These are phyloP conservation scores for Fusarium siculi DNA, from an alignment of 2,329 filamentous ascomycete species.

Conservation along the genomic window DNA sequence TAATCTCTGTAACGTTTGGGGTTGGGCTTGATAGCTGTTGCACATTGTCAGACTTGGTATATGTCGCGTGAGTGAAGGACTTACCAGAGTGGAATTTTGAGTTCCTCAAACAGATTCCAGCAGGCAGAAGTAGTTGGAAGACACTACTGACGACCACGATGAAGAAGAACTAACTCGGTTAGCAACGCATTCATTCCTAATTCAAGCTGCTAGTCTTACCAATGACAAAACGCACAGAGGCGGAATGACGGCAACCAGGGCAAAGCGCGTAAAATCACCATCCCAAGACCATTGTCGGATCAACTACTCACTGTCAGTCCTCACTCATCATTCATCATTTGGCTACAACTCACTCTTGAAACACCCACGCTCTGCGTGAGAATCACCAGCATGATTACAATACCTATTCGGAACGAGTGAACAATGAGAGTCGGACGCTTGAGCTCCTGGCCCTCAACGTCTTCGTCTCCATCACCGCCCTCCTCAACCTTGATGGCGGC, in stretches of 20 bases:
- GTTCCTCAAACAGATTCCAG: conserved; percentile 41
- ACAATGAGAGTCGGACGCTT: conserved; percentile 35
- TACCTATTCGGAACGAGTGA: conserved; percentile 40
- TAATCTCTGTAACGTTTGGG: conserved; percentile 41
- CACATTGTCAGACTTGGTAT: neutral
- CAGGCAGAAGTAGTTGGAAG: conserved; percentile 40
- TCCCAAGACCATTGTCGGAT: conserved; percentile 38
- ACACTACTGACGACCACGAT: conserved; percentile 41
- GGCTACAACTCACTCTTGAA: conserved; percentile 23
- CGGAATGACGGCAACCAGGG: conserved; percentile 32
- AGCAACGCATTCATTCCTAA: no score
- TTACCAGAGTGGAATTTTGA: conserved; percentile 42
- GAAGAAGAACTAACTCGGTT: conserved; percentile 36
- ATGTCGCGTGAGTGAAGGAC: neutral
- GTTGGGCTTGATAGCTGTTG: conserved; percentile 42
- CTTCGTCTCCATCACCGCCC: conserved; percentile 37
- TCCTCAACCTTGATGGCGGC: conserved; percentile 42
- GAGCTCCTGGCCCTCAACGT: conserved; percentile 35
- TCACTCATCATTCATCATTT: fast-evolving
- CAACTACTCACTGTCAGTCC: neutral
- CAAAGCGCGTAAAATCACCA: conserved; percentile 33
- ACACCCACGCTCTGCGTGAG: conserved; percentile 42
- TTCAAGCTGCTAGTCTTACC: neutral
- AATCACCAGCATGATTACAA: conserved; percentile 43
- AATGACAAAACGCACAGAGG: conserved; percentile 30